Conservation (phyloP, 148 eudicot species). For the Chenopodium quinoa region DNA sequence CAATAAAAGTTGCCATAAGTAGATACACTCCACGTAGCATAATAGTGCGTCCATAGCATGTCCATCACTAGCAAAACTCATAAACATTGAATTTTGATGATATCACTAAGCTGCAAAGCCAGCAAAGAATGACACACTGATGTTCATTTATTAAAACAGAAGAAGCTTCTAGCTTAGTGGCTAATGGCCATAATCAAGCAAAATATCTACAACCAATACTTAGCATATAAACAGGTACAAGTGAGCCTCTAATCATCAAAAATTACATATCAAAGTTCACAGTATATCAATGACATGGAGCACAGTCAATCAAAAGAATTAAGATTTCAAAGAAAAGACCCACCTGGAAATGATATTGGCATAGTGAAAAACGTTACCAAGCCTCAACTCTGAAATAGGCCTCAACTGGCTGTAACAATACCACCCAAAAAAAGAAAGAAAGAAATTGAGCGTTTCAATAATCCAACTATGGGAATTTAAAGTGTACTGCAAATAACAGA, state of each 20-base stretch:
- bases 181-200: not conserved
- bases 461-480: not conserved
- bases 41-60: not conserved
- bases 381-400: conserved; percentile 80
- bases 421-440: not conserved
- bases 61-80: not conserved
- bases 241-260: not conserved
- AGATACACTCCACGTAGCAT: not conserved
- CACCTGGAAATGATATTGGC: conserved; percentile 86
- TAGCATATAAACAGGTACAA: not conserved
- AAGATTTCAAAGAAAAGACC: conserved; percentile 14
- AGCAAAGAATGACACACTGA: not conserved
- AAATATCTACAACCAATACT: not conserved
- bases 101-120: conserved; percentile 5
- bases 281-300: conserved; percentile 4
- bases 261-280: not conserved
- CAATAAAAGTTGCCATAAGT: not conserved
- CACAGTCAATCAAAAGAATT: not conserved
- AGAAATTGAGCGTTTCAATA: not conserved
- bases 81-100: not conserved
- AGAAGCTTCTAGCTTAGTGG: not conserved
- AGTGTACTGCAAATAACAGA: not conserved
- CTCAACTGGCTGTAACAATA: conserved; percentile 49
- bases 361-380: conserved; percentile 73
- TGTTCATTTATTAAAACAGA: not conserved